Percentiles rank a stretch among this genome's conserved stretches.
phyloP scores from a whole-genome alignment of 305 asterid genomes.

The Stenogyne calaminthoides region DNA sequence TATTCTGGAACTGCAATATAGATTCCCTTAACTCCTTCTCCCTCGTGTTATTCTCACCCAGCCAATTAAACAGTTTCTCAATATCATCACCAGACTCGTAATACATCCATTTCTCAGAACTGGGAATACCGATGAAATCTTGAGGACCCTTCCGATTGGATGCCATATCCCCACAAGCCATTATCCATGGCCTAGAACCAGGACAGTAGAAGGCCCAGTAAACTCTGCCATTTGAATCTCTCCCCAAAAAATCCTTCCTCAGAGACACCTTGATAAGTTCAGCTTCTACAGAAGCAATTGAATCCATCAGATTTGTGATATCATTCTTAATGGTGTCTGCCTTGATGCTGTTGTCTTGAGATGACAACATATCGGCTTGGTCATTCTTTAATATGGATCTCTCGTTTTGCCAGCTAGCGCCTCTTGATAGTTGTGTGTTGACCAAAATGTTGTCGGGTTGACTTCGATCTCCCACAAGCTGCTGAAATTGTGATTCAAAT shows the following conservation, averaged over 20 bases:
- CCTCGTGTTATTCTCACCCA: conserved; percentile 61
- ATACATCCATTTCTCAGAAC: conserved; percentile 67
- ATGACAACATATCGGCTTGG: conserved; percentile 36
- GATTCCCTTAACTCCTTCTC: conserved; percentile 83
- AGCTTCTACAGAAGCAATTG: conserved; percentile 61
- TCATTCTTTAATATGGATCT: neutral
- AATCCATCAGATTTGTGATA: conserved; percentile 50
- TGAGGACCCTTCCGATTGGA: conserved; percentile 44
- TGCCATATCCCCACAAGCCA: conserved; percentile 57
- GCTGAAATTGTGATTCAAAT: conserved; percentile 38
- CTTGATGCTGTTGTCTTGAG: conserved; percentile 52
- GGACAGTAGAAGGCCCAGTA: conserved; percentile 72
- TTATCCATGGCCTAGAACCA: conserved; percentile 61
- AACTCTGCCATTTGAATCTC: conserved; percentile 81
- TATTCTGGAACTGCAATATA: conserved; percentile 57
- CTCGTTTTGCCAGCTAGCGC: conserved; percentile 40
- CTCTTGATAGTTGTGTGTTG: conserved; percentile 36
- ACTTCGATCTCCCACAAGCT: conserved; percentile 35
- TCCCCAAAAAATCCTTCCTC: conserved; percentile 80
- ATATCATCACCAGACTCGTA: conserved; percentile 67
- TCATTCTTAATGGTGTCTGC: conserved; percentile 50
- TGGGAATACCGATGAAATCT: conserved; percentile 49
- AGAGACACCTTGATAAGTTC: conserved; percentile 65
- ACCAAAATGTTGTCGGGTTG: conserved; percentile 39
- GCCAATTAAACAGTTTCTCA: conserved; percentile 76